These are phyloP conservation scores for Eragrostis tef DNA, from an alignment of 202 grass and related monocot genomes.

Conservation along the genomic window DNA sequence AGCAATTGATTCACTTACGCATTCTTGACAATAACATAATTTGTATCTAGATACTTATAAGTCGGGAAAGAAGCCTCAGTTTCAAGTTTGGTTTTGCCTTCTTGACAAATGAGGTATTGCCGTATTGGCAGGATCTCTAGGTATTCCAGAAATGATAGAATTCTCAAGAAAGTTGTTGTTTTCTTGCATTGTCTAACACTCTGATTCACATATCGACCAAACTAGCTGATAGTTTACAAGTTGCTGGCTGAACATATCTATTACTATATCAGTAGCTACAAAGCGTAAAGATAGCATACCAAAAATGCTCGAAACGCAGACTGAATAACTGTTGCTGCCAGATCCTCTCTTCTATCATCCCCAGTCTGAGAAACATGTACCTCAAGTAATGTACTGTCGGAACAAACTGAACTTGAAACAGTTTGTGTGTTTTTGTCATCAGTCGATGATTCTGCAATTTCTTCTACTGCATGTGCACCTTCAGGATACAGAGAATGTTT, in stretches of 20 bases:
- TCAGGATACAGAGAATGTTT: conserved; percentile 52
- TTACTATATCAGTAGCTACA: neutral
- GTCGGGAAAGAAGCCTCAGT: conserved; percentile 27
- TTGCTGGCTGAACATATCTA: neutral
- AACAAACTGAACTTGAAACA: conserved; percentile 55
- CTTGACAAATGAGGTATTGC: conserved; percentile 39
- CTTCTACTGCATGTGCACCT: conserved; percentile 41
- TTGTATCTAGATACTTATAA: conserved; percentile 33
- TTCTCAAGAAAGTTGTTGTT: conserved; percentile 8
- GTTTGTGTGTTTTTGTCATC: conserved; percentile 42
- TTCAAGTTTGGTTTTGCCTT: conserved; percentile 19
- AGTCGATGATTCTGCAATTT: conserved; percentile 50
- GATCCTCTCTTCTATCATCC: conserved; percentile 51
- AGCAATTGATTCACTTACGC: conserved; percentile 5
- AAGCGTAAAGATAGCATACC: conserved; percentile 57
- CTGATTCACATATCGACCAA: neutral
- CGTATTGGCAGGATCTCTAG: conserved; percentile 35
- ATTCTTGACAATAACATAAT: conserved; percentile 21
- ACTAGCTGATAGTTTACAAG: conserved; percentile 12
- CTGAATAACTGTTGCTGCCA: conserved; percentile 84
- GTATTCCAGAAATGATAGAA: conserved; percentile 7
- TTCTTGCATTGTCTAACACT: conserved; percentile 30
- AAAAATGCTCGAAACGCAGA: conserved; percentile 90
- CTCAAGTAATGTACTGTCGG: conserved; percentile 48
- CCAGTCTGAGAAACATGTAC: conserved; percentile 53